These are phyloP conservation scores for Heliamphora exappendiculata DNA, from an alignment of 148 eudicot species.

Conservation along the genomic window DNA sequence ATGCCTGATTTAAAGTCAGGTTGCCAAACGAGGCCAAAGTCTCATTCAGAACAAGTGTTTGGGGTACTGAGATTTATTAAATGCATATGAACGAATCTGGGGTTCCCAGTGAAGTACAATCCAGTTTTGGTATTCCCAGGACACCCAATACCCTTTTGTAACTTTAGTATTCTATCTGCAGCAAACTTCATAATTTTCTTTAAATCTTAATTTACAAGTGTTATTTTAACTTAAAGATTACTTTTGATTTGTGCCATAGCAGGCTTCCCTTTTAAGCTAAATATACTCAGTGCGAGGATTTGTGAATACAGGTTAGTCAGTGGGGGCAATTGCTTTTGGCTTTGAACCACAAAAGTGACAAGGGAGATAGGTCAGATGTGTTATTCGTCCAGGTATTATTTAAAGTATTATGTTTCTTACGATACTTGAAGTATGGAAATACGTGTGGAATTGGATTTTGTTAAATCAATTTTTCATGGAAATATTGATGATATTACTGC, in stretches of 20 bases:
- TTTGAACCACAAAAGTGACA: conserved; percentile 31
- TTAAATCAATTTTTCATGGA: not conserved
- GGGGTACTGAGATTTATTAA: not conserved
- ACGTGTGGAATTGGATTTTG: not conserved
- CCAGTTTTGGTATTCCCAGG: not conserved
- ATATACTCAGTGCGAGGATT: not conserved
- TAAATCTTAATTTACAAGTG: not conserved
- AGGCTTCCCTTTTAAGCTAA: not conserved
- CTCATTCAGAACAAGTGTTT: not conserved
- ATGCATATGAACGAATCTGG: not conserved
- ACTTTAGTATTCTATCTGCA: not conserved
- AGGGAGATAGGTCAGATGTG: conserved; percentile 46
- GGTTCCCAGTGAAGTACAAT: not conserved
- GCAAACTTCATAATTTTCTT: not conserved
- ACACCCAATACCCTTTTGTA: not conserved
- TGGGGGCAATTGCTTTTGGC: conserved; percentile 65
- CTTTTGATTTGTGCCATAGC: not conserved
- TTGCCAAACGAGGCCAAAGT: too few species aligned
- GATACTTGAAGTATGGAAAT: not conserved
- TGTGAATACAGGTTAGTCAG: conserved; percentile 48
- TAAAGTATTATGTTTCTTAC: not conserved
- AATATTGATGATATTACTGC: not conserved
- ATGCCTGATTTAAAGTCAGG: too few species aligned
- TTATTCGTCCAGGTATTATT: conserved; percentile 63
- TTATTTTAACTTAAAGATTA: not conserved